Evolutionary conservation across 495 filamentous ascomycete species (phyloP).

Genomic region (Daldinia vernicosa): DNA sequence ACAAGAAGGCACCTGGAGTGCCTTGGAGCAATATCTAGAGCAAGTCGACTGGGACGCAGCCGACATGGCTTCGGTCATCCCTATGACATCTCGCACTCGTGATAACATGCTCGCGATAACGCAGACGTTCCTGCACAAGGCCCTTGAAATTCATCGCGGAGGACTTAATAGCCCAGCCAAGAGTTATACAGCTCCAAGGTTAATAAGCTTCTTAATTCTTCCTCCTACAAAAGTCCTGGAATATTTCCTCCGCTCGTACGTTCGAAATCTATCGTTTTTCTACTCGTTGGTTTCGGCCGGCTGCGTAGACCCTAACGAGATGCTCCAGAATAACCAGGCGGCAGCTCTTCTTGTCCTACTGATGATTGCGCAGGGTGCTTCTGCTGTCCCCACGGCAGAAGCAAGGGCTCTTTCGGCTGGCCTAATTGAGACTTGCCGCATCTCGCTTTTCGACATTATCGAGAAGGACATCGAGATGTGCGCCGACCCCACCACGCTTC

Average conservation of each 20-base stretch:
- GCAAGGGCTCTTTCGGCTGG: slow-evolving; percentile 68
- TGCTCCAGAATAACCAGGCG: slow-evolving; percentile 65
- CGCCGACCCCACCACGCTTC: slow-evolving; percentile 64
- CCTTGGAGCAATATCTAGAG: slow-evolving; percentile 53
- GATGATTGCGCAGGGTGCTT: slow-evolving; percentile 73
- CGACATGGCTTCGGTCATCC: slow-evolving; percentile 58
- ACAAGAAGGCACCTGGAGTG: slow-evolving; percentile 58
- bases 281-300: slow-evolving; percentile 63
- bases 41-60: slow-evolving; percentile 46
- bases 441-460: slow-evolving; percentile 70
- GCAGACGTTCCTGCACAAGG: slow-evolving; percentile 69
- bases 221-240: slow-evolving; percentile 67
- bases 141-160: slow-evolving; percentile 65
- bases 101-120: slow-evolving; percentile 71
- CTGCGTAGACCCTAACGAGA: slow-evolving; percentile 66
- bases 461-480: slow-evolving; percentile 70
- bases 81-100: slow-evolving; percentile 60
- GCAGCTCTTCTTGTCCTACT: slow-evolving; percentile 67
- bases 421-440: slow-evolving; percentile 70
- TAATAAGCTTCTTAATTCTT: slow-evolving; percentile 65
- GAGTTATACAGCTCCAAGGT: slow-evolving; percentile 51
- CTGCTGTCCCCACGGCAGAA: slow-evolving; percentile 63
- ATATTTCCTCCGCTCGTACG: slow-evolving; percentile 67
- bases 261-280: slow-evolving; percentile 65
- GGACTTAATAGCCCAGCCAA: slow-evolving; percentile 47